Base-by-base conservation (phyloP, 1,284 basidiomycete species). In the Cerrena zonata region DNA sequence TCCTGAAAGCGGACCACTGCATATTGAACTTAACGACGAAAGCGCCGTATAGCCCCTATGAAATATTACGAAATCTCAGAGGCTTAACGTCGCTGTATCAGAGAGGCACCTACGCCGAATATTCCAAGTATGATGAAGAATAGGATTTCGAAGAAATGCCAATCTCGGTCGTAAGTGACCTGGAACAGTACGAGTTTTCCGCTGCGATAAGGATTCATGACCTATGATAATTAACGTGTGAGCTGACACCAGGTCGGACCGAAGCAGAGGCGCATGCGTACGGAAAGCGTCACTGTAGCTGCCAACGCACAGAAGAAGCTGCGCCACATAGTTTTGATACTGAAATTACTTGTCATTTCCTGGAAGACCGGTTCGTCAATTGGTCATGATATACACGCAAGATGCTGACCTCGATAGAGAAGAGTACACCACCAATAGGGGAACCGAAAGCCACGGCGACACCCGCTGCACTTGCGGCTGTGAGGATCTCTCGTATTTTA, bases 71-170 rank as follows among this genome's bases (percentile, higher is more conserved):
- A 18, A 24, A 23, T 22, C 10, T 23, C 41, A 42, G 41, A 42
- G 13, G 13, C 19, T 5, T 7, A 5, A 10, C 21, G 39, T 19
- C 39, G 7, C 13, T 18, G 40, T 47, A 22, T 39, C 25, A 22
- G 21, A 25, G 30, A 4, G 2, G 21, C 2, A 69, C 83, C 55
- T 62, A 94, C 93, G 34, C 96, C 96, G 66, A 99, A 98, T 56
- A 99, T 79, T 3, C 96, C 96, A 41, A 99, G 82, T 54, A 99
- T 79, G 48, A 98, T 77, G 70, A 94, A 97, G 66, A 94, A 90
- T n/a, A 95, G 85, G 49, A 99, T 91, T 67, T 98, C 96, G 65
- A 99, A 99, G 72, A 96, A 98, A 66, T 99, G 95, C 96, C 96
- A 99, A 62, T 95, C 92, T 25, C 94, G 80, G 65, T 91, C 92